Base-by-base conservation (phyloP, 148 eudicot genomes). In the Chenopodium formosanum region DNA sequence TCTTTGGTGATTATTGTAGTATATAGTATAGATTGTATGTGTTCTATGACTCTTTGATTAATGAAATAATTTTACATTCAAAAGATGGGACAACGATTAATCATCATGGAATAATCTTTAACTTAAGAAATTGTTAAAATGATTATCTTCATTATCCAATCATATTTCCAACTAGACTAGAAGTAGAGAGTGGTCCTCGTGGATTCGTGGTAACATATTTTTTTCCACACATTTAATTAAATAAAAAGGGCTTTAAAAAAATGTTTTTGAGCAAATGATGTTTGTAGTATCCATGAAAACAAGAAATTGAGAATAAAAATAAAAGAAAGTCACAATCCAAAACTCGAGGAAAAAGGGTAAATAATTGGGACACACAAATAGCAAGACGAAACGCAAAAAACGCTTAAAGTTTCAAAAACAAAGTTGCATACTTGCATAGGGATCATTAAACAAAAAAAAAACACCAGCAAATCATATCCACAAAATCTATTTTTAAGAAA, bases 391-490 rank as follows among this genome's bases (percentile, higher is more conserved):
- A 53, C 74, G 76, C 63, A 50, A 23, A 74, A 74, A 56, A 37
- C 44, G 44, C 40, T 50, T 52, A 50, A 79, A 69, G 81, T 69
- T 79, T 52, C 16, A 3, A 68, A 50, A 13, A 46, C 31, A 11
- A 67, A 22, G 20, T 23, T 78, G 19, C 75, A 69, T 79, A 19
- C 75, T 23, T 78, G 19, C 75, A 69, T 79, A 19, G 81, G 75
- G 81, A 79, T 79, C 81, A 52, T 48, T 70, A 79, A 79, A 79
- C 46, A 69, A 79, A 63, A 79, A 69, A 79, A 63, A 79, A 48
- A 4, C 12, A 11, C 22, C 22, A 53, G 44, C 81, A 56, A 12
- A 56, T 56, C 60, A 79, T 68, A 12, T 52, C 74, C 31, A 68
- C 81, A 50, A 47, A 68, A 29, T 46, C 72, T 2, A 67, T 50